Conservation (phyloP, 352 stramenopile species). For the Bremia lactucae region DNA sequence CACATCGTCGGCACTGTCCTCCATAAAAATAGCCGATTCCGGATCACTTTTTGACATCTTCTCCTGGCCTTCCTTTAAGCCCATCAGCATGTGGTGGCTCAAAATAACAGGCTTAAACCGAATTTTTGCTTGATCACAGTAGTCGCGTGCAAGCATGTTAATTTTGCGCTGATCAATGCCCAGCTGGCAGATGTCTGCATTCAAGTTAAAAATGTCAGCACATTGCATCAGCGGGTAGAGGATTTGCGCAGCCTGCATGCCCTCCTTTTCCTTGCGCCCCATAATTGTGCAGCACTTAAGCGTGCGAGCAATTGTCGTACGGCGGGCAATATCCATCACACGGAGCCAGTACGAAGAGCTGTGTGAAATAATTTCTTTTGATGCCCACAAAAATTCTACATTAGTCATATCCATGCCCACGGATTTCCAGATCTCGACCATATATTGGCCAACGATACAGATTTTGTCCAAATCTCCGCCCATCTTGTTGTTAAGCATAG, state of each 20-base stretch:
- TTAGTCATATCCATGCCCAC: conserved; percentile 98
- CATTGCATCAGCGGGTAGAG: conserved; percentile 98
- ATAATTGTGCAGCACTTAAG: conserved; percentile 99
- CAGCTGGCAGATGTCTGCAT: conserved; percentile 98
- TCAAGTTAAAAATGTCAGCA: conserved; percentile 98
- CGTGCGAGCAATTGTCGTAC: conserved; percentile 88
- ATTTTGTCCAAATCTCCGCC: conserved; percentile 96
- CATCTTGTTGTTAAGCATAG: conserved; percentile 99
- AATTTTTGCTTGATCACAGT: conserved; percentile 93
- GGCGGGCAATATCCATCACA: conserved; percentile 90
- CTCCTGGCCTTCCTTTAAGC: conserved; percentile 96
- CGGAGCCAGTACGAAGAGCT: conserved; percentile 88
- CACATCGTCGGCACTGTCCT: conserved; percentile 90
- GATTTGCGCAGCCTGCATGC: conserved; percentile 91
- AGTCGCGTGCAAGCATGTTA: conserved; percentile 97
- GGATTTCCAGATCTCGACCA: conserved; percentile 99
- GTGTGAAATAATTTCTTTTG: conserved; percentile 88
- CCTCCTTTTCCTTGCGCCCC: conserved; percentile 87
- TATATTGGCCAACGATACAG: conserved; percentile 90
- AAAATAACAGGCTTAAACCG: conserved; percentile 94
- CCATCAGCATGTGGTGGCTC: conserved; percentile 99
- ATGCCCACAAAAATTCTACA: conserved; percentile 98
- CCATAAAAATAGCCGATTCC: conserved; percentile 98
- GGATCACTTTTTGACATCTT: conserved; percentile 99
- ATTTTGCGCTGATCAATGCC: conserved; percentile 99